Percentiles rank a stretch among this genome's conserved stretches.
These are phyloP conservation scores for Candida ulmi DNA, from an alignment of 805 yeast species.

Conservation along the genomic window DNA sequence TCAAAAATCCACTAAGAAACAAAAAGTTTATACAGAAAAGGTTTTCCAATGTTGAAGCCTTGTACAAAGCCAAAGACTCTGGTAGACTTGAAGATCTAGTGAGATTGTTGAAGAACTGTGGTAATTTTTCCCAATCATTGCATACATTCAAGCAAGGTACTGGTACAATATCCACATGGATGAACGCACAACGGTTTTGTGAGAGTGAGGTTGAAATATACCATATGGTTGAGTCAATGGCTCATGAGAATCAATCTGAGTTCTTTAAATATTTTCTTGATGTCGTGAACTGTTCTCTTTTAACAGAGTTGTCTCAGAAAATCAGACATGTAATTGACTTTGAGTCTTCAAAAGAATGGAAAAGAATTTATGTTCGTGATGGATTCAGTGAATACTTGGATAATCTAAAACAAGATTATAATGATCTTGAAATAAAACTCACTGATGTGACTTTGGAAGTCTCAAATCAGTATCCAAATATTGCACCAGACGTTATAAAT, in stretches of 20 bases:
- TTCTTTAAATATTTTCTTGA: too few relatives aligned
- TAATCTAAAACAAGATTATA: constrained; percentile 13
- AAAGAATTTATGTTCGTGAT: constrained; percentile 24
- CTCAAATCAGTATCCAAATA: constrained; percentile 1
- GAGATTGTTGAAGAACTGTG: too few relatives aligned
- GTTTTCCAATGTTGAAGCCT: constrained; percentile 21
- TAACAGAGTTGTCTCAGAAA: too few relatives aligned
- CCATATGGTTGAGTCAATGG: too few relatives aligned
- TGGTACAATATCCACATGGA: too few relatives aligned
- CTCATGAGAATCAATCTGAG: too few relatives aligned
- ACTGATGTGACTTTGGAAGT: constrained; percentile 18
- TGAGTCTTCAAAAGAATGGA: constrained; percentile 26
- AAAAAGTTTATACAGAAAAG: constrained; percentile 24
- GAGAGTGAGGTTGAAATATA: too few relatives aligned
- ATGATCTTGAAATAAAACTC: constrained; percentile 25
- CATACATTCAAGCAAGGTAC: too few relatives aligned
- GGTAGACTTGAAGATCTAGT: not conserved
- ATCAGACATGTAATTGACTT: constrained; percentile 28
- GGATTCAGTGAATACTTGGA: constrained; percentile 26
- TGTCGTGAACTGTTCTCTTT: too few relatives aligned
- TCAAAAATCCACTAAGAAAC: constrained; percentile 29
- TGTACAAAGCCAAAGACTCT: constrained; percentile 19
- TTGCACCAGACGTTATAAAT: constrained; percentile 20
- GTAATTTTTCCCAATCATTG: too few relatives aligned
- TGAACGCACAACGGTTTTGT: too few relatives aligned